Evolutionary conservation across 177 flowering plant genomes (phyloP), one percentile per base, ranked within the genome.

Genomic region (Vitis hybrid): DNA sequence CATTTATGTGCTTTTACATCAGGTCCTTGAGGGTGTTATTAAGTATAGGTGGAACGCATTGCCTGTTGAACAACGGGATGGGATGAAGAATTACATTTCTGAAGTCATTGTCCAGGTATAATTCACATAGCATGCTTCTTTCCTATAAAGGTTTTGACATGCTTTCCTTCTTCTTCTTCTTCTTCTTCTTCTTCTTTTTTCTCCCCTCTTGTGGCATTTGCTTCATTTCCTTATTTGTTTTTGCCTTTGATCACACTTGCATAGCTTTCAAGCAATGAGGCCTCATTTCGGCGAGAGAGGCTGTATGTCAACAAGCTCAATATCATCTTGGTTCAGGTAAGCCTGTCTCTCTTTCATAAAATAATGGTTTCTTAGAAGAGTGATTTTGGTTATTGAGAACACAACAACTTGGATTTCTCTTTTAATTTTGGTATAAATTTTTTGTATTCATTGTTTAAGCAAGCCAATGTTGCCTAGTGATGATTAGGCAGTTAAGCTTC

Each of bases 11-110:
- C 52, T 65, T 65, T 21, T 54, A 35, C 57, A 18, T 80, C 80
- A 95, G 99, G 97, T 95, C 20, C 84, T 95, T 30, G 99, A 95
- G 82, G 97, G 98, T 76, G 99, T 95, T 55, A 93, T 95, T 59
- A 95, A 95, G 78, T 95, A 95, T 71, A 85, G 99, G 73, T 95
- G 99, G 99, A 95, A 95, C 83, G 98, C 95, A 27, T 83, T 95
- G 80, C 99, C 99, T 65, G 90, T 83, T 72, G 97, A 90, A 46
- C 98, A 95, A 72, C 82, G 99, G 32, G 97, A 95, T 84, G 99
- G 99, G 70, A 95, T 95, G 92, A 95, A 95, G 82, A 95, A 95
- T 78, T 95, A 93, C 77, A 95, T 95, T 64, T 95, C 99, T 51
- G 97, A 95, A 57, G 92, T 93, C 57, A 95, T 95, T 79, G 99